A percentile compares a stretch with the other conserved stretches of the same genome.
Evolutionary conservation across 2,329 filamentous ascomycete genomes (phyloP).

Genomic region (Xylariaceae sp.): DNA sequence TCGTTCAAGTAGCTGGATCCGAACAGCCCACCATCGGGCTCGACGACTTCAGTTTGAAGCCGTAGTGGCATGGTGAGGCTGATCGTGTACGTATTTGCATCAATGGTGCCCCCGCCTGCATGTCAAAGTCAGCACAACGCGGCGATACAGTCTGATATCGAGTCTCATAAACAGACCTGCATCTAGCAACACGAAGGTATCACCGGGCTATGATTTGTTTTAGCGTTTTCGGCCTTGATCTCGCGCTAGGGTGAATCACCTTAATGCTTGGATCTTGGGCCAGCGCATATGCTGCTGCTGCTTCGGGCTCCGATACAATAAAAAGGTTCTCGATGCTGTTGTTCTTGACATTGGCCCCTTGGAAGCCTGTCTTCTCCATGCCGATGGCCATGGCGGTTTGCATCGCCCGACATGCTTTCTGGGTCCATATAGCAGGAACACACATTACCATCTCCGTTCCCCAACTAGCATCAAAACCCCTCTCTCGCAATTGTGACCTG

Average conservation of each 20-base stretch:
- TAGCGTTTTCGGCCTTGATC: not conserved
- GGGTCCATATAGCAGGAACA: conserved; percentile 20
- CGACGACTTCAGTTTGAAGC: conserved; percentile 13
- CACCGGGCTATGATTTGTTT: conserved; percentile 10
- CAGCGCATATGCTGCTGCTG: conserved; percentile 25
- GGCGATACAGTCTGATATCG: not conserved
- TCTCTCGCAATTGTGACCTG: conserved; percentile 8
- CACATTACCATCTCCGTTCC: conserved; percentile 17
- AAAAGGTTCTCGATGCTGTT: conserved; percentile 26
- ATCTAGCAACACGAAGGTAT: conserved; percentile 23
- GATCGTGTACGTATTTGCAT: conserved; percentile 26
- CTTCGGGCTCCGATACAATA: conserved; percentile 28
- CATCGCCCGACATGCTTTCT: conserved; percentile 21
- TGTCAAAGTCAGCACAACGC: not conserved
- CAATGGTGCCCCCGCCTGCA: conserved; percentile 27
- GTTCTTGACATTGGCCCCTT: conserved; percentile 9
- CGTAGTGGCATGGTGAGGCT: conserved; percentile 22
- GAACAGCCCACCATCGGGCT: conserved; percentile 22
- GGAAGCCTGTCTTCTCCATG: conserved; percentile 12
- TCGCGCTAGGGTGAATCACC: conserved; percentile 1
- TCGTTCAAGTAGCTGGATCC: conserved; percentile 32
- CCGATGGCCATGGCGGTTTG: conserved; percentile 16
- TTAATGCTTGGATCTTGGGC: conserved; percentile 9
- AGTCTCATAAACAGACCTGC: conserved; percentile 4
- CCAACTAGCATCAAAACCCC: conserved; percentile 8